A percentile compares a stretch with the other conserved stretches of the same genome.
Conservation (phyloP, 768 basidiomycete genomes). For the Naganishia vaughanmartiniae region DNA sequence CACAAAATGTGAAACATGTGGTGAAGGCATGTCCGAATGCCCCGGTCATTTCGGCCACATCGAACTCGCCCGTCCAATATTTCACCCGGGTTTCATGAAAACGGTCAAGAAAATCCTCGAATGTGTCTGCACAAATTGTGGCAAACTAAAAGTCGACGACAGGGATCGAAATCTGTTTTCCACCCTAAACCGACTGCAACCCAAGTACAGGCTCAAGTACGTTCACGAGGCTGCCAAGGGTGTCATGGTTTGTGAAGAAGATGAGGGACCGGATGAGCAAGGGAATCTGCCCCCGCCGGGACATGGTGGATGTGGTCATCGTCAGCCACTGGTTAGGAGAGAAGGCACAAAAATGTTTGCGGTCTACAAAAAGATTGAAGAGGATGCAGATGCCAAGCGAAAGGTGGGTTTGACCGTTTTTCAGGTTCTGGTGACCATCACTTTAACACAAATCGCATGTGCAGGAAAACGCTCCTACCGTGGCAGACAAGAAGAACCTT, state of each 20-base stretch:
- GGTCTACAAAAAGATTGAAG: constrained; percentile 90
- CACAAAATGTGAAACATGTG: constrained; percentile 97
- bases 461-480: constrained; percentile 41
- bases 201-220: constrained; percentile 51
- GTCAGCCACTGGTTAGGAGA: constrained; percentile 84
- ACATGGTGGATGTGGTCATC: constrained; percentile 94
- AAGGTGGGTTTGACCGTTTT: constrained; percentile 23
- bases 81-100: constrained; percentile 93
- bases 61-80: constrained; percentile 93
- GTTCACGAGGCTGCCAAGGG: constrained; percentile 47
- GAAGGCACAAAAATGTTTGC: constrained; percentile 93
- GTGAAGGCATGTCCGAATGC: constrained; percentile 99
- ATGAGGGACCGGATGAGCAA: constrained; percentile 70
- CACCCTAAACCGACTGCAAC: constrained; percentile 26
- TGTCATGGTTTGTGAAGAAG: constrained; percentile 73
- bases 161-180: constrained; percentile 20
- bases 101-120: constrained; percentile 99
- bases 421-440: neutral
- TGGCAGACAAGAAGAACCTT: constrained; percentile 58
- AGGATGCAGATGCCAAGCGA: constrained; percentile 64
- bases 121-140: constrained; percentile 97
- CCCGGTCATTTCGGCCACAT: constrained; percentile 99
- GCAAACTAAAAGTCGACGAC: constrained; percentile 93
- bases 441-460: constrained; percentile 34
- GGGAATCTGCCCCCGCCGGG: constrained; percentile 61